Evolutionary conservation across 2,329 filamentous ascomycete species (phyloP).

Genomic region (Setomelanomma holmii): DNA sequence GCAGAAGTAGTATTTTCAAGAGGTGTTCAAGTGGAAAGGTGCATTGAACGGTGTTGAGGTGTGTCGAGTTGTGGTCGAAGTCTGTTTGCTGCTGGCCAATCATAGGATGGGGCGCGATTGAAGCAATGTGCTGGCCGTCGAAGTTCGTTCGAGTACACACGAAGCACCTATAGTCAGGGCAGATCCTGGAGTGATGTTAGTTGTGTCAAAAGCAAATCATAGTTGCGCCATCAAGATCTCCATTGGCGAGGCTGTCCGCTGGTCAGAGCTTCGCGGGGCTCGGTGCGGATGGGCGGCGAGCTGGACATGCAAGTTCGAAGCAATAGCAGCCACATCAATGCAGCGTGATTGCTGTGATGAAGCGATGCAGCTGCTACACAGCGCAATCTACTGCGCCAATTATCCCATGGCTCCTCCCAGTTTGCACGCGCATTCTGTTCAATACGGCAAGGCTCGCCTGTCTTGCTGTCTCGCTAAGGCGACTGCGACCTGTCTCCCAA

Average conservation of each 20-base stretch:
- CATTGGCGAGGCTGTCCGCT: no score
- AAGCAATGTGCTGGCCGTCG: no score
- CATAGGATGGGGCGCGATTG: not conserved
- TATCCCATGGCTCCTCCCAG: constrained; percentile 13
- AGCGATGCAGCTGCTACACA: constrained; percentile 15
- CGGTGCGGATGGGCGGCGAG: constrained; percentile 2
- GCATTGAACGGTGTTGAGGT: constrained; percentile 4
- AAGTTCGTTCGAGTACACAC: not conserved
- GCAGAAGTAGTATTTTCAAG: constrained; percentile 35
- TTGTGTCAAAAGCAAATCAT: no score
- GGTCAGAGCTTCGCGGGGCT: not conserved
- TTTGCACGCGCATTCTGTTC: constrained; percentile 20
- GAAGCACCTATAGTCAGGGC: no score
- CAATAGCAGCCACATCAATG: constrained; percentile 9
- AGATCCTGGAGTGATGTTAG: no score
- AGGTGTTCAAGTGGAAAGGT: not conserved
- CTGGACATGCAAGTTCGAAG: not conserved
- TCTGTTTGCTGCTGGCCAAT: not conserved
- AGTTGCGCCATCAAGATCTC: no score
- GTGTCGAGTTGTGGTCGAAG: not conserved
- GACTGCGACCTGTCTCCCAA: constrained; percentile 31
- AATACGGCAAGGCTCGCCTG: constrained; percentile 37
- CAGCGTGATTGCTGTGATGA: constrained; percentile 17
- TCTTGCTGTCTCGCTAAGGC: constrained; percentile 47
- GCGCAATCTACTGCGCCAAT: constrained; percentile 11